These are phyloP conservation scores for Phytophthora litchii DNA, from an alignment of 352 stramenopile genomes.

Conservation along the genomic window DNA sequence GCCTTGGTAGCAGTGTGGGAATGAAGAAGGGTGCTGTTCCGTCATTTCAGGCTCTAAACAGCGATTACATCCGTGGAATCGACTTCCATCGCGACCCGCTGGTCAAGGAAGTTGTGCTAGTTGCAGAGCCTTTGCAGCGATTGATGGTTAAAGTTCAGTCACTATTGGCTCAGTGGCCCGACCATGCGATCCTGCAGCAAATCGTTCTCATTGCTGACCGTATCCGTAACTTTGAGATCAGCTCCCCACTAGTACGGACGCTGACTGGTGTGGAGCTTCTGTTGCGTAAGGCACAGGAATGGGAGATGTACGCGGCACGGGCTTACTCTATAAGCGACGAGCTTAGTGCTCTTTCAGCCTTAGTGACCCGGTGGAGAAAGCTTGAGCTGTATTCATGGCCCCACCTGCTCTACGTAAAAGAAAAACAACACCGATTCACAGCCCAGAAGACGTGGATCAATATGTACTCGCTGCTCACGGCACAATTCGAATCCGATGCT, in stretches of 20 bases:
- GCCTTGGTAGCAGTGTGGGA: conserved; percentile 50
- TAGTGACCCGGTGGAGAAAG: conserved; percentile 98
- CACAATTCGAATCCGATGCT: conserved; percentile 67
- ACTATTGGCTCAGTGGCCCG: conserved; percentile 95
- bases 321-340: conserved; percentile 92
- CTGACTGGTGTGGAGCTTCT: conserved; percentile 96
- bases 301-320: conserved; percentile 96
- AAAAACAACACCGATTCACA: conserved; percentile 72
- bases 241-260: conserved; percentile 87
- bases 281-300: conserved; percentile 97
- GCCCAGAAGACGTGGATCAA: conserved; percentile 89
- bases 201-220: conserved; percentile 91
- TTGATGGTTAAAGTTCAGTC: conserved; percentile 91
- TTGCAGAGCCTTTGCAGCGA: conserved; percentile 85
- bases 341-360: conserved; percentile 89
- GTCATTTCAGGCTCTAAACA: conserved; percentile 61
- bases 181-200: conserved; percentile 96
- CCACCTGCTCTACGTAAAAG: conserved; percentile 91
- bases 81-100: conserved; percentile 96
- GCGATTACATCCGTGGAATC: conserved; percentile 78
- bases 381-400: conserved; percentile 98
- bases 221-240: conserved; percentile 89
- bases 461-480: conserved; percentile 89
- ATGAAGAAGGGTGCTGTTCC: conserved; percentile 42
- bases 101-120: conserved; percentile 92